These are phyloP conservation scores for Epichloe elymi DNA, from an alignment of 2,329 filamentous ascomycete genomes.

Conservation along the genomic window DNA sequence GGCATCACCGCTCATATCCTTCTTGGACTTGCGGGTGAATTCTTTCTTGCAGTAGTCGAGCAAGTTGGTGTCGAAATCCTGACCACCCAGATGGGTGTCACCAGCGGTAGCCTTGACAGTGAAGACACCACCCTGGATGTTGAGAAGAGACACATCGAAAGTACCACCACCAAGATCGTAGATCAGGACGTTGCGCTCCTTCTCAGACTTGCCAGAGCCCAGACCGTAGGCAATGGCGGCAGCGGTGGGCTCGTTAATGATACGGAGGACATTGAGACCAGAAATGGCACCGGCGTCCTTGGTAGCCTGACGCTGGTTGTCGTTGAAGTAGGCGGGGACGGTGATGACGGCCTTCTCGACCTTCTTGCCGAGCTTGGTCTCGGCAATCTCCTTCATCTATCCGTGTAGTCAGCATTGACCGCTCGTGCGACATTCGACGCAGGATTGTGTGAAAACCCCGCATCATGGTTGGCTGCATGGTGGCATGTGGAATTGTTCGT, in stretches of 20 bases:
- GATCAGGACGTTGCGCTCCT: conserved; percentile 98
- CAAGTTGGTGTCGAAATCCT: conserved; percentile 93
- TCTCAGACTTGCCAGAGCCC: conserved; percentile 83
- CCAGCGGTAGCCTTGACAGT: conserved; percentile 96
- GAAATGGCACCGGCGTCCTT: conserved; percentile 98
- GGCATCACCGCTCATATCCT: conserved; percentile 68
- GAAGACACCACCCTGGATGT: conserved; percentile 99
- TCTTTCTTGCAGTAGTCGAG: conserved; percentile 96
- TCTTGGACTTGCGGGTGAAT: conserved; percentile 64
- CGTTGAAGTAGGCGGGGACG: conserved; percentile 99
- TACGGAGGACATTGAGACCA: conserved; percentile 96
- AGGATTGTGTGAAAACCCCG: not conserved
- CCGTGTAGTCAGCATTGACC: conserved; percentile 8
- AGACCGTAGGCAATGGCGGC: conserved; percentile 98
- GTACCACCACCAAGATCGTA: conserved; percentile 99
- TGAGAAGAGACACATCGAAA: conserved; percentile 98
- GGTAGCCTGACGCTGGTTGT: conserved; percentile 98
- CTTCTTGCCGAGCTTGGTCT: conserved; percentile 97
- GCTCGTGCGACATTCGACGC: not conserved
- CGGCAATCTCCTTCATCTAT: conserved; percentile 98
- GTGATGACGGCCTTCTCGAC: conserved; percentile 99
- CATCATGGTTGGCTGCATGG: not conserved
- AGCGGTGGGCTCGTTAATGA: conserved; percentile 99
- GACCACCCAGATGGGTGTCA: conserved; percentile 91
- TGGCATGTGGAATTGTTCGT: conserved; percentile 12